These are phyloP conservation scores for Pontederia paniculata DNA, from an alignment of 176 grass and related monocot species.

Conservation along the genomic window DNA sequence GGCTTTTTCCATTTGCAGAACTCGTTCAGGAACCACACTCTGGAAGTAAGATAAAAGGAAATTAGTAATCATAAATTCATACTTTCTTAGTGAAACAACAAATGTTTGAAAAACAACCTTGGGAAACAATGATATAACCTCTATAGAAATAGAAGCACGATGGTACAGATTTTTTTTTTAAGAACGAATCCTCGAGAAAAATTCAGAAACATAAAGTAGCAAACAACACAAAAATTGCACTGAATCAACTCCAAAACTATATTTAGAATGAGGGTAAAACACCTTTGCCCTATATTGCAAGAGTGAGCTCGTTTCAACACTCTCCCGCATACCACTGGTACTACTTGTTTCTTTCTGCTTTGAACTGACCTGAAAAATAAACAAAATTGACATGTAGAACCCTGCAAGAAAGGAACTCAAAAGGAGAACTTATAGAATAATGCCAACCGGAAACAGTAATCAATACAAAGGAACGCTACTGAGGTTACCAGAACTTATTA, in stretches of 20 bases:
- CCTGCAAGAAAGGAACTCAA: neutral
- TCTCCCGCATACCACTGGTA: slow-evolving; percentile 69
- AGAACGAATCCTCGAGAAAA: no score
- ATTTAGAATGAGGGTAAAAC: neutral
- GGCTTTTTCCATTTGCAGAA: slow-evolving; percentile 75
- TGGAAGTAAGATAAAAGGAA: slow-evolving; percentile 10
- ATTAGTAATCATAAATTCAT: neutral
- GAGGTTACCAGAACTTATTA: no score
- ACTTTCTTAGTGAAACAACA: neutral
- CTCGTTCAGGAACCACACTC: slow-evolving; percentile 51
- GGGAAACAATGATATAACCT: no score
- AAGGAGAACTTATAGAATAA: neutral
- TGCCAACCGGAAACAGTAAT: no score
- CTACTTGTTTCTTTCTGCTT: slow-evolving; percentile 98
- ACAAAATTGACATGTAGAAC: neutral
- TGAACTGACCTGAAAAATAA: slow-evolving; percentile 54
- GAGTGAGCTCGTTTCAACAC: slow-evolving; percentile 68
- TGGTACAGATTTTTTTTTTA: no score
- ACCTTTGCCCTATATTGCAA: slow-evolving; percentile 73
- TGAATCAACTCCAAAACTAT: neutral
- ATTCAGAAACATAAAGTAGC: no score
- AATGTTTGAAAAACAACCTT: neutral
- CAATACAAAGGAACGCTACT: no score
- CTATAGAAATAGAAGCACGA: no score
- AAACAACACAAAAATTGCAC: neutral